Evolutionary conservation across 1,284 basidiomycete genomes (phyloP).

Genomic region (Puccinia novopanici): DNA sequence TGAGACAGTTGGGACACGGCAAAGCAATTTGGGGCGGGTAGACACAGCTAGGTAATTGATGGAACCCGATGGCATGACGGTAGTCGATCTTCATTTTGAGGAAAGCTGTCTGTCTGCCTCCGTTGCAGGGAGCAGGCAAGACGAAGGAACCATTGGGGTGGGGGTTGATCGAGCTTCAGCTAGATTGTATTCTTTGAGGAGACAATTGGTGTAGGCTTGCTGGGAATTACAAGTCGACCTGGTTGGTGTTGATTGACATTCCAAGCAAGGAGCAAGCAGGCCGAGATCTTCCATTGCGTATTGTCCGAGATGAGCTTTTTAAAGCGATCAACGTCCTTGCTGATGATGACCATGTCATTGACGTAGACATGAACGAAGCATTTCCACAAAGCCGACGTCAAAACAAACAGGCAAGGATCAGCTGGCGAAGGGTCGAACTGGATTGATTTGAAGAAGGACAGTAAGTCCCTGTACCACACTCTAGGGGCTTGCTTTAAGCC

Average conservation of each 20-base stretch:
- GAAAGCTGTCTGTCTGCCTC: too few relatives aligned
- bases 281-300: conserved; percentile 27
- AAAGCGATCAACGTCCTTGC: background rate
- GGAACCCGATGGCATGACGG: background rate
- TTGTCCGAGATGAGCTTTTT: background rate
- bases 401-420: background rate
- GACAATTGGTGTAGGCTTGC: background rate
- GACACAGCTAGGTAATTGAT: background rate
- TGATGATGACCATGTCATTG: background rate
- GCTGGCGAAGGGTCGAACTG: background rate
- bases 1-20: background rate
- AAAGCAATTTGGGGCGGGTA: background rate
- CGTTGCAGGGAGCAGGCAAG: too few relatives aligned
- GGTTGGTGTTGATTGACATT: background rate
- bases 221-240: background rate
- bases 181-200: background rate
- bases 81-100: background rate
- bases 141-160: background rate
- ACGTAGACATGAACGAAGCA: background rate
- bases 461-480: background rate
- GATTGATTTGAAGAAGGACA: background rate
- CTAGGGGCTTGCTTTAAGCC: background rate
- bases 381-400: accelerated
- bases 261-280: background rate
- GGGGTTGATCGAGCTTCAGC: background rate